Evolutionary conservation across 208 protist genomes (phyloP).

Genomic region (Trypanosomatidae sp.): DNA sequence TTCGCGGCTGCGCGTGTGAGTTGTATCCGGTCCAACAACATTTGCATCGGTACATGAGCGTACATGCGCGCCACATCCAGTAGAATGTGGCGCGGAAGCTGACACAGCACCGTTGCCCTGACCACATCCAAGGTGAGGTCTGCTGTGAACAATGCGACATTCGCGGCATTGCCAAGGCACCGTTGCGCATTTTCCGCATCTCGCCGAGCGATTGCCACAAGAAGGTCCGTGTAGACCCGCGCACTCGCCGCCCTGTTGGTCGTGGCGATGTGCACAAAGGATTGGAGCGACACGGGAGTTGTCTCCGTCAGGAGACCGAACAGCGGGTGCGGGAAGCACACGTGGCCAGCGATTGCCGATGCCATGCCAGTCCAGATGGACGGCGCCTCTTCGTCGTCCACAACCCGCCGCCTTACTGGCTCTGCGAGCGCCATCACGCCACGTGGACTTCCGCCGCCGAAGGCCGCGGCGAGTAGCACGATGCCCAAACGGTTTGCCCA

Average conservation of each 20-base stretch:
- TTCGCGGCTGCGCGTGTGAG: background rate
- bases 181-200: constrained; percentile 11
- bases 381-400: background rate
- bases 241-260: background rate
- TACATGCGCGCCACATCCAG: constrained; percentile 39
- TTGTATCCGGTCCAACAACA: constrained; percentile 11
- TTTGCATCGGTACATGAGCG: constrained; percentile 29
- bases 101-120: constrained; percentile 1
- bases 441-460: constrained; percentile 26
- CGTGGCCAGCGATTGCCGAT: constrained; percentile 11
- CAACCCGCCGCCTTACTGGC: background rate
- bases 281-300: constrained; percentile 13
- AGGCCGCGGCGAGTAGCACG: constrained; percentile 24
- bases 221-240: constrained; percentile 12
- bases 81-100: constrained; percentile 39
- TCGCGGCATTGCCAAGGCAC: constrained; percentile 11
- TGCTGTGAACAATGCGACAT: background rate
- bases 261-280: background rate
- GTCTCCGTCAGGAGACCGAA: constrained; percentile 13
- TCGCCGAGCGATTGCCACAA: constrained; percentile 22
- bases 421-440: background rate
- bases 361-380: constrained; percentile 14
- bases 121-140: constrained; percentile 21
- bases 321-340: constrained; percentile 23
- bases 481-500: constrained; percentile 26